Evolutionary conservation across 192 early-diverging fungal genomes (phyloP).

Genomic region (Kappamyces sp.): DNA sequence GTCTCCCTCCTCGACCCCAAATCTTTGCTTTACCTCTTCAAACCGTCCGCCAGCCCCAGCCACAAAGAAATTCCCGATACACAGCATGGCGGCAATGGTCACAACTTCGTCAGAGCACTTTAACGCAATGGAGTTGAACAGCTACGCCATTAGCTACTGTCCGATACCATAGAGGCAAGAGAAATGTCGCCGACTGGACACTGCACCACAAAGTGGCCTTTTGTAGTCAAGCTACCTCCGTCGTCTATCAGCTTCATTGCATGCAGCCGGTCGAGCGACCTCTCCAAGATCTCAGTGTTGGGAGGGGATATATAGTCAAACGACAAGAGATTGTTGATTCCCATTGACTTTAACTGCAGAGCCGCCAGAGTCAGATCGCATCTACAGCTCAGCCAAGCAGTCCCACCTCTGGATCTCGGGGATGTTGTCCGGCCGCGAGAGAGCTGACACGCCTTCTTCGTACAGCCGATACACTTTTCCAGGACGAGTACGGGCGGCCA

Average conservation of each 20-base stretch:
- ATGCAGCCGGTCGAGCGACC: slow-evolving; percentile 63
- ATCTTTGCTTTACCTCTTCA: slow-evolving; percentile 58
- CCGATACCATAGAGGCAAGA: slow-evolving; percentile 1
- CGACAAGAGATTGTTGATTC: slow-evolving; percentile 71
- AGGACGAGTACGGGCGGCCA: slow-evolving; percentile 43
- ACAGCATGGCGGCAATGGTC: slow-evolving; percentile 73
- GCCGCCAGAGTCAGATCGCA: slow-evolving; percentile 63
- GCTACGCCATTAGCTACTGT: slow-evolving; percentile 15
- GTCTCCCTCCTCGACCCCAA: slow-evolving; percentile 73
- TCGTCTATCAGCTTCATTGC: slow-evolving; percentile 68
- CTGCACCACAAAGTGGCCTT: slow-evolving; percentile 66
- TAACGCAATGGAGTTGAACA: slow-evolving; percentile 56
- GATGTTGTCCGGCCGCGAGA: slow-evolving; percentile 22
- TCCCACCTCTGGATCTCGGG: slow-evolving; percentile 50
- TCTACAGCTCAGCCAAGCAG: slow-evolving; percentile 20
- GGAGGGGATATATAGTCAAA: slow-evolving; percentile 78
- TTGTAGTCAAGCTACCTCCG: slow-evolving; percentile 68
- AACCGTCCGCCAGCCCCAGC: slow-evolving; percentile 26
- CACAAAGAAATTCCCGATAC: slow-evolving; percentile 30
- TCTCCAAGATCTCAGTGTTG: slow-evolving; percentile 62
- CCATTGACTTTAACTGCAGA: slow-evolving; percentile 72
- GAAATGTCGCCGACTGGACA: slow-evolving; percentile 53
- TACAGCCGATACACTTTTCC: slow-evolving; percentile 52
- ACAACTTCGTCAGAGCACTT: slow-evolving; percentile 68
- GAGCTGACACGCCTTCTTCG: slow-evolving; percentile 35